Percentiles rank a stretch among this genome's conserved stretches.
phyloP scores from a whole-genome alignment of 371 early-diverging fungal species.

The Capillidium heterosporum region DNA sequence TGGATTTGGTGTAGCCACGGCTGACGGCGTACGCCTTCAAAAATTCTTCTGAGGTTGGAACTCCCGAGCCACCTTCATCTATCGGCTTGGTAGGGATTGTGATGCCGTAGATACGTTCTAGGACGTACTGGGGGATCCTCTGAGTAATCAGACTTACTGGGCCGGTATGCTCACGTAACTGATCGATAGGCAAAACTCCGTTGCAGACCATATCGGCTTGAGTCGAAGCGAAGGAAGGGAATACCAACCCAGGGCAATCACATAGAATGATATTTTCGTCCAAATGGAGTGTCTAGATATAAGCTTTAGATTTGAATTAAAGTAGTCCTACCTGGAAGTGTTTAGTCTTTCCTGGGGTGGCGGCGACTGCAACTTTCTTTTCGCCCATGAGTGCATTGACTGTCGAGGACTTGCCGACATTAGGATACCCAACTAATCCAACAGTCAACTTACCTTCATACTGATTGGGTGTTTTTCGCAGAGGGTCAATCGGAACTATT shows the following conservation, averaged over 20 bases:
- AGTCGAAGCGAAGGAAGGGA: conserved; percentile 95
- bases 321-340: conserved; percentile 68
- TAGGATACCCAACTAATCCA: conserved; percentile 98
- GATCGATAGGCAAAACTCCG: conserved; percentile 98
- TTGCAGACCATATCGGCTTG: conserved; percentile 97
- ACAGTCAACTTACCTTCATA: conserved; percentile 33
- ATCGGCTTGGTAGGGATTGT: conserved; percentile 47
- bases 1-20: conserved; percentile 74
- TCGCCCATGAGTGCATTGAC: conserved; percentile 94
- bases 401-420: conserved; percentile 99
- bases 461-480: neutral
- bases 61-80: conserved; percentile 65
- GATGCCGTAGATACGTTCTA: conserved; percentile 90
- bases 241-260: conserved; percentile 99
- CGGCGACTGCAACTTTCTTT: conserved; percentile 89
- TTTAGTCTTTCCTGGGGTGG: conserved; percentile 99
- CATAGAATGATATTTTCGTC: conserved; percentile 71
- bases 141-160: conserved; percentile 67
- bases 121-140: conserved; percentile 70
- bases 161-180: conserved; percentile 86
- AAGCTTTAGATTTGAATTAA: neutral
- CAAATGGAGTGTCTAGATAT: conserved; percentile 48
- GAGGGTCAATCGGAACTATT: neutral
- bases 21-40: conserved; percentile 70
- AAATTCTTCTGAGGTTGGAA: conserved; percentile 67